These are phyloP conservation scores for Blepharisma stoltei DNA, from an alignment of 73 alveolate species.

Conservation along the genomic window DNA sequence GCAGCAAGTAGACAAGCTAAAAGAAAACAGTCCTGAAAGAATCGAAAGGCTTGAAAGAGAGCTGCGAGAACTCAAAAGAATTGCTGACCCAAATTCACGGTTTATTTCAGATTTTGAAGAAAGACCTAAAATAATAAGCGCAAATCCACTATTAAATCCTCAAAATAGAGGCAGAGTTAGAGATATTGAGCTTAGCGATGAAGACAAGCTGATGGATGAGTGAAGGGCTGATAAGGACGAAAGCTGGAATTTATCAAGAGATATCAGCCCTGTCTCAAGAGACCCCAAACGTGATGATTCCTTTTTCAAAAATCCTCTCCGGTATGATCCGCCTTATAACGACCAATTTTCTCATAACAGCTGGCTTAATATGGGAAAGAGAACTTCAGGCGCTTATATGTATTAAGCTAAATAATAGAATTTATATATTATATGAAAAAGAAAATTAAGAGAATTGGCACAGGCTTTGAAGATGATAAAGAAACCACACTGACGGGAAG, in stretches of 20 bases:
- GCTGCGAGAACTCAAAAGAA: neutral
- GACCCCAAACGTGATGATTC: too few relatives aligned
- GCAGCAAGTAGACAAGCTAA: neutral
- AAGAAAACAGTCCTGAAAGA: neutral
- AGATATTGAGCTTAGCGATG: neutral
- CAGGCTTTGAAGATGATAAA: neutral
- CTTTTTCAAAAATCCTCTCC: too few relatives aligned
- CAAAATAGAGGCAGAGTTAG: neutral
- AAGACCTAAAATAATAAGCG: neutral
- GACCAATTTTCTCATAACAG: too few relatives aligned
- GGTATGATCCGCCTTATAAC: too few relatives aligned
- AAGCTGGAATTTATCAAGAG: conserved; percentile 26
- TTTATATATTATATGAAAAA: neutral
- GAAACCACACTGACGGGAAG: conserved; percentile 25
- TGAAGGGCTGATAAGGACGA: neutral
- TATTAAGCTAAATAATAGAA: too few relatives aligned
- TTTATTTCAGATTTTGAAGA: conserved; percentile 8
- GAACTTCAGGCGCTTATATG: too few relatives aligned
- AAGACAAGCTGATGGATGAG: neutral
- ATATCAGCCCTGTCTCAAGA: conserved; percentile 18
- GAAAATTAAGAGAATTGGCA: conserved; percentile 8
- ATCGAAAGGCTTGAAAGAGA: conserved; percentile 10
- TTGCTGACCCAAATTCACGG: too few relatives aligned
- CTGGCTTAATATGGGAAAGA: too few relatives aligned
- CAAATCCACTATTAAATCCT: neutral